These are phyloP conservation scores for Piloderma croceum DNA, from an alignment of 768 basidiomycete species.

Conservation along the genomic window DNA sequence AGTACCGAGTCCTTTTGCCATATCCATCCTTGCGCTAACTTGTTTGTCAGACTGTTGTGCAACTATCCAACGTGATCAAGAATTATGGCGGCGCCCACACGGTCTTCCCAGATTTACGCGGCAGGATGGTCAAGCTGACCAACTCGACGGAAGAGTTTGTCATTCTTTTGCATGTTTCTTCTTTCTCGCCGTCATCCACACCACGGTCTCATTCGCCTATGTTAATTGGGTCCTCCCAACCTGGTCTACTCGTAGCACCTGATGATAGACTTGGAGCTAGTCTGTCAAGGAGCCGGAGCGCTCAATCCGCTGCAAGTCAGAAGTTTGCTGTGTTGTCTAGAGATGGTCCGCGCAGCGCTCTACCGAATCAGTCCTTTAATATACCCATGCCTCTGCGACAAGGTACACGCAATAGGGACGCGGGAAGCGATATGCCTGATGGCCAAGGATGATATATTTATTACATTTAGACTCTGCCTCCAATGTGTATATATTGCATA, in stretches of 20 bases:
- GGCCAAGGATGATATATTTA: conserved; percentile 10
- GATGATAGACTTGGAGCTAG: conserved; percentile 46
- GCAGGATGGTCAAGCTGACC: conserved; percentile 69
- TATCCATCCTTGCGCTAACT: conserved; percentile 3
- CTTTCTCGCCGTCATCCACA: conserved; percentile 57
- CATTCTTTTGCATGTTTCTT: conserved; percentile 81
- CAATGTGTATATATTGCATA: conserved; percentile 11
- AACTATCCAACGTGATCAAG: conserved; percentile 71
- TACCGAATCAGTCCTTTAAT: conserved; percentile 44
- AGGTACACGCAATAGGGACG: conserved; percentile 14
- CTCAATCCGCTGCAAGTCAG: conserved; percentile 39
- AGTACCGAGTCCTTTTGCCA: conserved; percentile 1
- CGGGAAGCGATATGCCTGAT: too few species aligned
- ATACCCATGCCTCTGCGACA: conserved; percentile 29
- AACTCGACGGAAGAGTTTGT: conserved; percentile 85
- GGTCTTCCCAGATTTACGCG: conserved; percentile 57
- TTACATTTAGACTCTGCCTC: conserved; percentile 6
- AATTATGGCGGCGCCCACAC: conserved; percentile 48
- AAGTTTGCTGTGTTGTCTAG: conserved; percentile 29
- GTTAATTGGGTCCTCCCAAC: conserved; percentile 26
- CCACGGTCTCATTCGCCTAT: conserved; percentile 59
- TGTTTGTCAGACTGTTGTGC: conserved; percentile 57
- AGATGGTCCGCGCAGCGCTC: conserved; percentile 50
- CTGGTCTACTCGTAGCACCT: conserved; percentile 27
- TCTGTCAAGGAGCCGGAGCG: conserved; percentile 56